These are phyloP conservation scores for Lactarius indigo DNA, from an alignment of 768 basidiomycete genomes.

Conservation along the genomic window DNA sequence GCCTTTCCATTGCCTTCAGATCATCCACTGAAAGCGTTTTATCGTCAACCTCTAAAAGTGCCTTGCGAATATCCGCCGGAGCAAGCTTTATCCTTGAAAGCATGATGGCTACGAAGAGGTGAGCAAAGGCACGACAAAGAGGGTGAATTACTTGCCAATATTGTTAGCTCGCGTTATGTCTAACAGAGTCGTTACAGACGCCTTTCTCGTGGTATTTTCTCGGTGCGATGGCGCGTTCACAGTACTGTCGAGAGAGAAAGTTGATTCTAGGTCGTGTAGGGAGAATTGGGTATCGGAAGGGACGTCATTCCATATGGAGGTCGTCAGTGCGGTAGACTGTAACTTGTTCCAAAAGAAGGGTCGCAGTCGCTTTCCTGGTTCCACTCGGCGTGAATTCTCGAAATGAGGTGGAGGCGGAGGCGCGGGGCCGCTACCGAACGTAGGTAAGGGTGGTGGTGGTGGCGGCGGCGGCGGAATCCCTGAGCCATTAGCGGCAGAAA, in stretches of 20 bases:
- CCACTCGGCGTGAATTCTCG: conserved; percentile 34
- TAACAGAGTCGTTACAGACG: conserved; percentile 64
- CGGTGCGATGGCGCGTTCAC: conserved; percentile 42
- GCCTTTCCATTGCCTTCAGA: conserved; percentile 67
- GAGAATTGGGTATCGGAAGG: conserved; percentile 44
- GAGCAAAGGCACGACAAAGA: neutral
- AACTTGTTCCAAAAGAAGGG: conserved; percentile 94
- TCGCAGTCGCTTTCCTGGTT: conserved; percentile 60
- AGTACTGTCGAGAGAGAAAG: conserved; percentile 58
- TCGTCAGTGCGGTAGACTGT: conserved; percentile 35
- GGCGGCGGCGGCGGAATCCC: neutral
- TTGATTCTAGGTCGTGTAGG: conserved; percentile 68
- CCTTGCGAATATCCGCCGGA: conserved; percentile 61
- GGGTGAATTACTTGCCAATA: conserved; percentile 49
- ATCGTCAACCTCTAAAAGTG: conserved; percentile 73
- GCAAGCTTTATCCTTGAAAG: conserved; percentile 68
- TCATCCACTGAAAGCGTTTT: conserved; percentile 64
- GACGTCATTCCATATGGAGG: conserved; percentile 72
- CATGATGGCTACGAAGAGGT: conserved; percentile 64
- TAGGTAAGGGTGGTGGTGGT: neutral
- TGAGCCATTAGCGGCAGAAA: neutral
- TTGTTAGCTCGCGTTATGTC: conserved; percentile 84
- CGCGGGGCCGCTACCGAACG: neutral
- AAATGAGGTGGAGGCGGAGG: conserved; percentile 27
- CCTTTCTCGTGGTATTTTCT: conserved; percentile 45